Base-by-base conservation (phyloP, 768 basidiomycete genomes). In the Gloeostereum incarnatum region DNA sequence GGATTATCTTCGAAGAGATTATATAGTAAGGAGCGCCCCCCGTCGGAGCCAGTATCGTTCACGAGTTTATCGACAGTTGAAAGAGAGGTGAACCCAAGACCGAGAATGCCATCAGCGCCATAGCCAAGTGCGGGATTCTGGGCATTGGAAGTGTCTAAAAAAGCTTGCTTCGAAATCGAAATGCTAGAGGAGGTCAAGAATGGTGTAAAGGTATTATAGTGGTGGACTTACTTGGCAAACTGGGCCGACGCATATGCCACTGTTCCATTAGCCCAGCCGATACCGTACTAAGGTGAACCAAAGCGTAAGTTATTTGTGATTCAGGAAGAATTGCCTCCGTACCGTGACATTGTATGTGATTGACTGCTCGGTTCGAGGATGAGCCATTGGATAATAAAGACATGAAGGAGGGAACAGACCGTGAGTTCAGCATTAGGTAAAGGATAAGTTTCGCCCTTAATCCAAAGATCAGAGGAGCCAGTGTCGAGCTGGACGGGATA, bases 401-500 rank as follows among this genome's bases (percentile, higher is more conserved):
- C n/a, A 37, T 31, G 36, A 41, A 36, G 29, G 33, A 24, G 16
- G 20, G 38, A 22, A 58, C 71, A 40, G 42, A 81, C 81, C 20
- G 71, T 77, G 39, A 61, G 52, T 10, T 59, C 58, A 24, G 64
- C 51, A 39, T 65, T 66, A 20, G 78, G 73, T 43, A 78, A 53
- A 10, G 75, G 68, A 25, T 59, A 59, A 2, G 55, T 52, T 22
- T 60, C 43, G 16, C 70, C 69, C 44, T 71, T 61, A 36, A 85
- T 67, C 78, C 86, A 89, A 21, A 91, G 67, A 58, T 91, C 88
- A 45, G 74, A 82, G 7, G 86, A 89, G 44, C 88, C 88, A 1
- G 86, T 88, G 58, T 91, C 88, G 34, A 91, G 62, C 55, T 91
- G 88, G 10, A 88, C 73, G 35, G 69, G 60, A 55, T 81, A 85